Conservation (phyloP, 192 early-diverging fungal species). For the Mortierella hygrophila region DNA sequence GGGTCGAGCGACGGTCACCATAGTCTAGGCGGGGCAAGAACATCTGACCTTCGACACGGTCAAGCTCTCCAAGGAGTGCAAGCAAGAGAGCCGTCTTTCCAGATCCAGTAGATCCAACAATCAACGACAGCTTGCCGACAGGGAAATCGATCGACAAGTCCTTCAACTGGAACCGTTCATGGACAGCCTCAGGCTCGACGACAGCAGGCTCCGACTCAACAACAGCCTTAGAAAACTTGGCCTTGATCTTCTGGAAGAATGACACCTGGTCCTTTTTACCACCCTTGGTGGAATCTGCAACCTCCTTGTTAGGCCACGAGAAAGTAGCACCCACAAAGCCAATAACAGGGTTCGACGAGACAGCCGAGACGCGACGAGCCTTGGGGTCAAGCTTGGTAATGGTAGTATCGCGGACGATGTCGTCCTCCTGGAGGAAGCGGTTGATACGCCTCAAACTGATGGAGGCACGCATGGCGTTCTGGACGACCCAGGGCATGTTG, state of each 20-base stretch:
- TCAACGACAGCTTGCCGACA: conserved; percentile 75
- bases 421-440: conserved; percentile 78
- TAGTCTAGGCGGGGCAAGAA: conserved; percentile 58
- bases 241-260: conserved; percentile 33
- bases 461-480: conserved; percentile 64
- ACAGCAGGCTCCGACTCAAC: not conserved
- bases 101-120: conserved; percentile 88
- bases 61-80: conserved; percentile 89
- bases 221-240: conserved; percentile 14
- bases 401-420: conserved; percentile 64
- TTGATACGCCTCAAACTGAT: conserved; percentile 79
- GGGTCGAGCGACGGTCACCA: conserved; percentile 17
- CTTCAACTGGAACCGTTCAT: conserved; percentile 66
- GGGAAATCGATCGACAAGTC: conserved; percentile 79
- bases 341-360: conserved; percentile 46
- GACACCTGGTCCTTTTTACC: conserved; percentile 9
- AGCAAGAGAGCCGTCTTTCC: conserved; percentile 89
- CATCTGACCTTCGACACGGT: conserved; percentile 56
- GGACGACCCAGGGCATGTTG: conserved; percentile 68
- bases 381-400: conserved; percentile 45
- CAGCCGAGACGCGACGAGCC: not conserved
- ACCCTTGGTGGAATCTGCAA: conserved; percentile 16
- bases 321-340: conserved; percentile 80
- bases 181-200: conserved; percentile 23
- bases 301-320: conserved; percentile 67